Evolutionary conservation across 2,329 filamentous ascomycete species (phyloP).

Genomic region (Colletotrichum sp.): DNA sequence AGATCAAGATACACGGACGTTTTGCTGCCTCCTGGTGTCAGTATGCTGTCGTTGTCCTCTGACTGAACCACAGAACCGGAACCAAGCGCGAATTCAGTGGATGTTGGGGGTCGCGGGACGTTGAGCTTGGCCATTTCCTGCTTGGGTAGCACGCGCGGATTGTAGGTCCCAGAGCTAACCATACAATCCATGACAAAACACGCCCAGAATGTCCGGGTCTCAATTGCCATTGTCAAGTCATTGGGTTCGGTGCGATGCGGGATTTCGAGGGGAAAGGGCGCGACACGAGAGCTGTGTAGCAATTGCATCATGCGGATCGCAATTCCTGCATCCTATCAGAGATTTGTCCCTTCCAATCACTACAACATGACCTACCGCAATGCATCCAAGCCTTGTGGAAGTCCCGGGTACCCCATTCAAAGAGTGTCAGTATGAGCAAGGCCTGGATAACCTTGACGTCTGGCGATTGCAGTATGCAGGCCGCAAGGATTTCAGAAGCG

Average conservation of each 20-base stretch:
- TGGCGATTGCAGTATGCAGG: conserved; percentile 31
- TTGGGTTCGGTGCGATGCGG: conserved; percentile 22
- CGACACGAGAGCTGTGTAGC: conserved; percentile 32
- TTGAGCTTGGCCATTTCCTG: conserved; percentile 37
- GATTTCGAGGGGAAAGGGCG: conserved; percentile 30
- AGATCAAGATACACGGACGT: conserved; percentile 26
- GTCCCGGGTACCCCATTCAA: conserved; percentile 47
- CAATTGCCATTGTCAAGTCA: conserved; percentile 30
- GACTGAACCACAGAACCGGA: neutral
- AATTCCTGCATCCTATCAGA: conserved; percentile 29
- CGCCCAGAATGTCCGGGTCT: conserved; percentile 48
- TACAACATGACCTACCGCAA: conserved; percentile 28
- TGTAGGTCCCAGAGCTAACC: conserved; percentile 45
- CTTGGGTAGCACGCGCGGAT: conserved; percentile 40
- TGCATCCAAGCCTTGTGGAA: conserved; percentile 50
- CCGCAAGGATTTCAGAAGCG: conserved; percentile 28
- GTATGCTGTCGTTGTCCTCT: conserved; percentile 21
- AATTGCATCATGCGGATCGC: conserved; percentile 44
- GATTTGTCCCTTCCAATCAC: fast-evolving
- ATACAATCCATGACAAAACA: conserved; percentile 52
- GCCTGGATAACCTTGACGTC: conserved; percentile 41
- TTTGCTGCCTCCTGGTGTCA: neutral
- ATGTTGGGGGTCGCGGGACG: conserved; percentile 25
- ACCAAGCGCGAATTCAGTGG: conserved; percentile 5
- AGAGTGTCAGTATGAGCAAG: conserved; percentile 41